These are phyloP conservation scores for Starmerella bombicola DNA, from an alignment of 805 yeast species.

Conservation along the genomic window DNA sequence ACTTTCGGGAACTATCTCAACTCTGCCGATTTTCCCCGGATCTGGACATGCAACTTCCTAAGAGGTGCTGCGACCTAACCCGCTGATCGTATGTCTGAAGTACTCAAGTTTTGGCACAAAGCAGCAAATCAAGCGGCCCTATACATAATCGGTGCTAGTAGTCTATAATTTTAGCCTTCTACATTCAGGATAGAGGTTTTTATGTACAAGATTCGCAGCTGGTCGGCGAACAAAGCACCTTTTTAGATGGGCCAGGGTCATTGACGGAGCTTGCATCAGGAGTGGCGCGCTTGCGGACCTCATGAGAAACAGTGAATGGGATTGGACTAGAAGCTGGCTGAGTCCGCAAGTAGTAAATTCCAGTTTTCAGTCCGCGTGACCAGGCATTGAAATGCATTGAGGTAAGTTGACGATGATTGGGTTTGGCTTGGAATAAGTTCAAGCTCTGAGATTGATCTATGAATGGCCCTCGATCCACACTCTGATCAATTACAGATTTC, in stretches of 20 bases:
- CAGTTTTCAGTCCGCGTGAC: slow-evolving; percentile 94
- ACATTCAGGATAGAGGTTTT: no score
- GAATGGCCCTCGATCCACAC: slow-evolving; percentile 58
- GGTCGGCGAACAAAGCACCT: no score
- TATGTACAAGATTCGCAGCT: slow-evolving; percentile 1
- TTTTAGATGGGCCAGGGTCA: neutral
- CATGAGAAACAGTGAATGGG: slow-evolving; percentile 61
- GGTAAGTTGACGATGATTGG: slow-evolving; percentile 87
- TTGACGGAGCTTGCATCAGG: neutral
- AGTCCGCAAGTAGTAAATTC: slow-evolving; percentile 90
- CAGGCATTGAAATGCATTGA: slow-evolving; percentile 97
- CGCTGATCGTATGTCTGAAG: no score
- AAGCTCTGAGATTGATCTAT: slow-evolving; percentile 85
- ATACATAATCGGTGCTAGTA: no score
- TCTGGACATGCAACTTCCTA: no score
- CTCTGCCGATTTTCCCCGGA: no score
- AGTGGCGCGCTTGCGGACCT: slow-evolving; percentile 8
- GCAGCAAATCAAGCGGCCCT: no score
- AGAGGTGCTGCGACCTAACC: no score
- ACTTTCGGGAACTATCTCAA: no score
- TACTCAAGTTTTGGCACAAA: no score
- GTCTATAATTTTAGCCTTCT: no score
- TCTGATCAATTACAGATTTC: slow-evolving; percentile 65
- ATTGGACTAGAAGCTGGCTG: slow-evolving; percentile 94
- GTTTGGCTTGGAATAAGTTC: slow-evolving; percentile 72